Evolutionary conservation across 805 yeast genomes (phyloP).

Genomic region (Pichia manshurica): DNA sequence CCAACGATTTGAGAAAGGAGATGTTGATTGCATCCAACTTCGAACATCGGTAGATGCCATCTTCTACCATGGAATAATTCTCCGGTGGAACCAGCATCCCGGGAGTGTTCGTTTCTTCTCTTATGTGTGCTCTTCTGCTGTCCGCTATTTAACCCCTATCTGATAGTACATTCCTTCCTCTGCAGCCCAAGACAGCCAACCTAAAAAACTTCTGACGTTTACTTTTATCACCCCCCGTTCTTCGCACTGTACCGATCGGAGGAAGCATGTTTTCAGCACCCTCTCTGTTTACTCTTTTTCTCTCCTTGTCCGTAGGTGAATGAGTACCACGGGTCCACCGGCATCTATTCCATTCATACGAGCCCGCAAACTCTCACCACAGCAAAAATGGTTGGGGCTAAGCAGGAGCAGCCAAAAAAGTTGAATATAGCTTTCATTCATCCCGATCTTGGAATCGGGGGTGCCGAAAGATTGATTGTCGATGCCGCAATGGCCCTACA

Average conservation of each 20-base stretch:
- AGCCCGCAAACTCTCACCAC: no score
- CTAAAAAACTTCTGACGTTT: no score
- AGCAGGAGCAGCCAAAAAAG: neutral
- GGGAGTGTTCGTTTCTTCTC: neutral
- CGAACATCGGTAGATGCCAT: constrained; percentile 78
- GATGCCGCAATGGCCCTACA: constrained; percentile 91
- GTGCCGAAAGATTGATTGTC: constrained; percentile 95
- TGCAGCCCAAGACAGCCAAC: no score
- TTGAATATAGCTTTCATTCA: constrained; percentile 72
- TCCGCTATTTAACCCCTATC: no score
- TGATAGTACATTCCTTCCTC: no score
- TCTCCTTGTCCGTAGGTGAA: neutral
- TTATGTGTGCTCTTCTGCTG: neutral
- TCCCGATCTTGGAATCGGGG: constrained; percentile 96
- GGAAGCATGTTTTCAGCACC: no score
- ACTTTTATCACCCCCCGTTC: no score
- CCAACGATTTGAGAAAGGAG: constrained; percentile 71
- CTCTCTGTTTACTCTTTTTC: neutral
- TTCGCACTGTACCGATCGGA: no score
- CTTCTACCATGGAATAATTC: constrained; percentile 86
- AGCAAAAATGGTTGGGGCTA: no score
- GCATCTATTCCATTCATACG: no score
- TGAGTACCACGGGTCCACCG: no score
- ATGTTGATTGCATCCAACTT: constrained; percentile 69
- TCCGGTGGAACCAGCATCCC: constrained; percentile 90